phyloP scores from a whole-genome alignment of 108 stramenopile genomes.

The Cylindrotheca closterium region DNA sequence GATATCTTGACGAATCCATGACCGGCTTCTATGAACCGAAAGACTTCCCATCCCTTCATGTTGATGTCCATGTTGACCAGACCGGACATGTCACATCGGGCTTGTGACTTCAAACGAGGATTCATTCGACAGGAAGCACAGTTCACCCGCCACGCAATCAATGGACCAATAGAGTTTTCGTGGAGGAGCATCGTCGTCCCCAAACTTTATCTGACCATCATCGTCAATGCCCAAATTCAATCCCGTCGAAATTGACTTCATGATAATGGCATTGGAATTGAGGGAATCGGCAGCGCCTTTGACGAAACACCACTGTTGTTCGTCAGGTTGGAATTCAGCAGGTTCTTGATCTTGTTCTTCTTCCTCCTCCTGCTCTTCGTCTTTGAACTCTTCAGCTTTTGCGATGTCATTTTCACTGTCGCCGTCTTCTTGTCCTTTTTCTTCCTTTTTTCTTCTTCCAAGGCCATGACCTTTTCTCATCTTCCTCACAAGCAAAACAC shows the following conservation, averaged over 20 bases:
- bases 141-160: slow-evolving; percentile 15
- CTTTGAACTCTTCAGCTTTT: no score
- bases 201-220: slow-evolving; percentile 14
- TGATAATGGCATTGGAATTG: slow-evolving; percentile 25
- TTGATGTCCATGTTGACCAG: slow-evolving; percentile 12
- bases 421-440: background rate
- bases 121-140: slow-evolving; percentile 17
- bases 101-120: background rate
- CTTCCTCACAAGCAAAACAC: background rate
- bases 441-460: background rate
- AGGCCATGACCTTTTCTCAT: background rate
- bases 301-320: background rate
- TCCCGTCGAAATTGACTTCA: slow-evolving; percentile 33
- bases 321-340: background rate
- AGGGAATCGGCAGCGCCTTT: slow-evolving; percentile 20
- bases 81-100: slow-evolving; percentile 36
- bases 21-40: slow-evolving; percentile 35
- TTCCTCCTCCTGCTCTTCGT: background rate
- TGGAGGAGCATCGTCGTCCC: background rate
- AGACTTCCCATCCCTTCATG: slow-evolving; percentile 40
- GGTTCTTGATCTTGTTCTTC: background rate
- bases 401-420: no score
- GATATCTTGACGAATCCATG: slow-evolving; percentile 26
- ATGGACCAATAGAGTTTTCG: slow-evolving; percentile 1
- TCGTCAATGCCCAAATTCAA: slow-evolving; percentile 19